Conservation (phyloP, 176 grass and related monocot species). For the Paspalum vaginatum region DNA sequence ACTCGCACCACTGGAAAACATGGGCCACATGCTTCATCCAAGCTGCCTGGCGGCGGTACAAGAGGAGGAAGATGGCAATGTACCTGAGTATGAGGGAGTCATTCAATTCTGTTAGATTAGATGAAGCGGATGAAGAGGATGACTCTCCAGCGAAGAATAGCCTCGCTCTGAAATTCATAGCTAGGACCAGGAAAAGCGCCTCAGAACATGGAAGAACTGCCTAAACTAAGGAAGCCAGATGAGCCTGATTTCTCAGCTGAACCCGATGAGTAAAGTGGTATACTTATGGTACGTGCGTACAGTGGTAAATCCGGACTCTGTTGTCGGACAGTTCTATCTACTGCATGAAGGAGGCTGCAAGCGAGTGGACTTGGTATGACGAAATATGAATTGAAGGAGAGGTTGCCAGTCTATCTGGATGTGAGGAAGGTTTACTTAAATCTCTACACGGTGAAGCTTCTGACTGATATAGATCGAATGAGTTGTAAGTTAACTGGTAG, state of each 20-base stretch:
- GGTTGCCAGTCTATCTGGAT: not conserved
- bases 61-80: constrained; percentile 70
- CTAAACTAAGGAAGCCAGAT: constrained; percentile 78
- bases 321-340: not conserved
- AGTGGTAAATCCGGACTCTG: not conserved
- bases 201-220: constrained; percentile 60
- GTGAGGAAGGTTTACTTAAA: constrained; percentile 19
- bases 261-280: constrained; percentile 48
- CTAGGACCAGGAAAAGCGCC: constrained; percentile 72
- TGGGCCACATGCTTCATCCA: constrained; percentile 98
- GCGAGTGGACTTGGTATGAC: not conserved
- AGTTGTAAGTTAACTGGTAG: constrained; percentile 17
- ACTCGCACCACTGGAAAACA: constrained; percentile 85
- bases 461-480: constrained; percentile 8
- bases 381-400: not conserved
- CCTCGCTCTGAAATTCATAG: constrained; percentile 63
- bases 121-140: constrained; percentile 48
- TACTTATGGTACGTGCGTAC: not conserved
- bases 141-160: constrained; percentile 50
- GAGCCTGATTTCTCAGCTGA: constrained; percentile 93
- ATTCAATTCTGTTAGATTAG: constrained; percentile 61
- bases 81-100: constrained; percentile 84
- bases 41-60: constrained; percentile 83
- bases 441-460: not conserved
- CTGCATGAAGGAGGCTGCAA: not conserved